phyloP scores from a whole-genome alignment of 1,139 yeast genomes.

The Blastobotrys indianensis region DNA sequence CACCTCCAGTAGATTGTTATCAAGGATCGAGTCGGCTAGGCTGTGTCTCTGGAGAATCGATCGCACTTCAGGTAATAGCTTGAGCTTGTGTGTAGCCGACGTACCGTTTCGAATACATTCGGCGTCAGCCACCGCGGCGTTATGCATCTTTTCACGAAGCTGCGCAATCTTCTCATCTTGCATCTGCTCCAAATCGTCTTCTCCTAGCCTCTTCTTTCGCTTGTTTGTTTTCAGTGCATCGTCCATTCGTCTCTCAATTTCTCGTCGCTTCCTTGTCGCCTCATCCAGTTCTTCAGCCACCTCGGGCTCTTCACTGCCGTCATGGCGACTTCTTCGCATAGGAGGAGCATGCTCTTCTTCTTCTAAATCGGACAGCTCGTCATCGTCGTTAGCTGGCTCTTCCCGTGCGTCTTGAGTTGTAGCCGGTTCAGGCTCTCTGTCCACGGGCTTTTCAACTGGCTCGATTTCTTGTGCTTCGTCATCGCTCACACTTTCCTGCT shows the following conservation, averaged over 20 bases:
- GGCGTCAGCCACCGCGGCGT: constrained; percentile 86
- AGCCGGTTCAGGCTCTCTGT: constrained; percentile 25
- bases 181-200: constrained; percentile 89
- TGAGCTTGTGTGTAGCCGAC: constrained; percentile 84
- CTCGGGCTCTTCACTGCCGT: constrained; percentile 28
- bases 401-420: constrained; percentile 14
- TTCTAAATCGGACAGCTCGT: constrained; percentile 37
- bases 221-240: constrained; percentile 59
- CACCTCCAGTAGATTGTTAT: constrained; percentile 88
- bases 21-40: constrained; percentile 82
- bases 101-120: constrained; percentile 61
- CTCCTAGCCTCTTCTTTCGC: constrained; percentile 55
- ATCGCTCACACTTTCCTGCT: constrained; percentile 1
- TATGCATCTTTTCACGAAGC: constrained; percentile 84
- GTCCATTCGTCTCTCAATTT: constrained; percentile 75
- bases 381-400: constrained; percentile 25
- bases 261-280: constrained; percentile 57
- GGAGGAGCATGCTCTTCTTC: constrained; percentile 30
- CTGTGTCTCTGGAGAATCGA: constrained; percentile 74
- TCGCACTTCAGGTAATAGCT: constrained; percentile 72
- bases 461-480: constrained; percentile 12
- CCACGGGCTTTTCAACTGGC: constrained; percentile 25
- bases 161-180: constrained; percentile 85
- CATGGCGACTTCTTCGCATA: constrained; percentile 15
- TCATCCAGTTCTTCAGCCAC: constrained; percentile 35